phyloP scores from a whole-genome alignment of 768 basidiomycete genomes.

The Rhizopogon vulgaris region DNA sequence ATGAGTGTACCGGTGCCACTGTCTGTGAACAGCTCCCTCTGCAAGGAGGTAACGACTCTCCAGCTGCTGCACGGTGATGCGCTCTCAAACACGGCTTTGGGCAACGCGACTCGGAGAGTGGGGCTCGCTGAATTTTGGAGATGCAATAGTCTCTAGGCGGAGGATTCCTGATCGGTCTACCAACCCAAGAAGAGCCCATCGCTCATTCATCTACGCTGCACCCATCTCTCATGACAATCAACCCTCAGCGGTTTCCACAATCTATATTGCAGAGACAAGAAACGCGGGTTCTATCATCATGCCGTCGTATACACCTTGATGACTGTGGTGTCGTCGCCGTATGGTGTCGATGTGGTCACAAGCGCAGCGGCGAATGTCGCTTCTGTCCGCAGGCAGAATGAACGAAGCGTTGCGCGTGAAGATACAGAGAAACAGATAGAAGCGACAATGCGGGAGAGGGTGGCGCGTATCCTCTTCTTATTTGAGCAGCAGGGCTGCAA shows the following conservation, averaged over 20 bases:
- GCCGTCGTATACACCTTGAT: conserved; percentile 63
- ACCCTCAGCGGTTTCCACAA: conserved; percentile 51
- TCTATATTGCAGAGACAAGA: conserved; percentile 34
- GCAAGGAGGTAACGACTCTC: too few species aligned
- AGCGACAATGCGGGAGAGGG: conserved; percentile 53
- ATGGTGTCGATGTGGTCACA: conserved; percentile 54
- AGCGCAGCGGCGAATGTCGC: conserved; percentile 68
- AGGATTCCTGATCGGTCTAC: conserved; percentile 58
- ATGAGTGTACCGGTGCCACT: too few species aligned
- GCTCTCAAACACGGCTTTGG: conserved; percentile 1
- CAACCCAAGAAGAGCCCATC: conserved; percentile 69
- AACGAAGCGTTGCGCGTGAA: background rate
- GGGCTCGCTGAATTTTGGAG: conserved; percentile 69
- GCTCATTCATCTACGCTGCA: conserved; percentile 65
- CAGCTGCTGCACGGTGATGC: conserved; percentile 18
- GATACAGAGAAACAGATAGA: conserved; percentile 33
- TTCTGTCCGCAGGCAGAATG: conserved; percentile 23
- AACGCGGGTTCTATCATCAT: conserved; percentile 55
- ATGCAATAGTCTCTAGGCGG: conserved; percentile 60
- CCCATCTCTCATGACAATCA: conserved; percentile 41
- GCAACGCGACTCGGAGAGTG: conserved; percentile 19
- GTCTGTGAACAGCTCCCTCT: too few species aligned
- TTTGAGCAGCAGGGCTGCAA: conserved; percentile 49
- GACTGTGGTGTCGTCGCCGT: conserved; percentile 47
- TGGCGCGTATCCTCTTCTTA: conserved; percentile 51